These are phyloP conservation scores for Dipodascus geniculatus DNA, from an alignment of 805 yeast species.

Conservation along the genomic window DNA sequence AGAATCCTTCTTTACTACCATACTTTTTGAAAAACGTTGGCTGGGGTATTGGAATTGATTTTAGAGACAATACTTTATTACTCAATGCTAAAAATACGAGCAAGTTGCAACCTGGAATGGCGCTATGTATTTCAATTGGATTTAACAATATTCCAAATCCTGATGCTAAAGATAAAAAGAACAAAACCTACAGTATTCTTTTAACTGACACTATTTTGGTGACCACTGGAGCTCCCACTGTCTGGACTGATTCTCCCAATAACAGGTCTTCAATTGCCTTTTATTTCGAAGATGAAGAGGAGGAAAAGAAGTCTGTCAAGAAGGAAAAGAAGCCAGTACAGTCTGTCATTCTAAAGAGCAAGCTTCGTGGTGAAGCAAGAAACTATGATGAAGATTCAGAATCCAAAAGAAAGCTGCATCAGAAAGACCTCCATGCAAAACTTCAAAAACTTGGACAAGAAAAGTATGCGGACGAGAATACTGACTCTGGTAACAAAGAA, in stretches of 20 bases:
- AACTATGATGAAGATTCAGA: slow-evolving; percentile 56
- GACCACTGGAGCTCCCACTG: slow-evolving; percentile 45
- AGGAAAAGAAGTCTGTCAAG: slow-evolving; percentile 5
- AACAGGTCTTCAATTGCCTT: slow-evolving; percentile 66
- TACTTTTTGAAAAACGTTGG: slow-evolving; percentile 74
- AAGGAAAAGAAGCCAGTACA: slow-evolving; percentile 16
- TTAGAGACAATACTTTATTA: slow-evolving; percentile 66
- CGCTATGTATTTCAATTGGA: slow-evolving; percentile 67
- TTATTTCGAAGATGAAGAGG: slow-evolving; percentile 57
- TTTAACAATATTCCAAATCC: slow-evolving; percentile 49
- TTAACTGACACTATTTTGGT: slow-evolving; percentile 74
- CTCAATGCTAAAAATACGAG: slow-evolving; percentile 65
- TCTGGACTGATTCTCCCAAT: slow-evolving; percentile 67
- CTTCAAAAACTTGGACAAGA: slow-evolving; percentile 79
- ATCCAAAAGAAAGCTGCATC: slow-evolving; percentile 70
- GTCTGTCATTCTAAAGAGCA: slow-evolving; percentile 65
- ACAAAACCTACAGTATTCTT: slow-evolving; percentile 55
- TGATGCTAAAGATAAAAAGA: slow-evolving; percentile 34
- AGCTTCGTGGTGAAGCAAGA: slow-evolving; percentile 45
- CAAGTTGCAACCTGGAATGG: slow-evolving; percentile 55
- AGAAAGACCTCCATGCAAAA: slow-evolving; percentile 69
- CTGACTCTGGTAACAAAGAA: slow-evolving; percentile 28
- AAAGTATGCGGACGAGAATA: slow-evolving; percentile 49
- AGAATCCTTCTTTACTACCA: slow-evolving; percentile 52
- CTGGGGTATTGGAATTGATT: slow-evolving; percentile 81